A percentile compares a stretch with the other conserved stretches of the same genome.
Evolutionary conservation across 176 grass and related monocot species (phyloP).

Genomic region (Zoysia japonica): DNA sequence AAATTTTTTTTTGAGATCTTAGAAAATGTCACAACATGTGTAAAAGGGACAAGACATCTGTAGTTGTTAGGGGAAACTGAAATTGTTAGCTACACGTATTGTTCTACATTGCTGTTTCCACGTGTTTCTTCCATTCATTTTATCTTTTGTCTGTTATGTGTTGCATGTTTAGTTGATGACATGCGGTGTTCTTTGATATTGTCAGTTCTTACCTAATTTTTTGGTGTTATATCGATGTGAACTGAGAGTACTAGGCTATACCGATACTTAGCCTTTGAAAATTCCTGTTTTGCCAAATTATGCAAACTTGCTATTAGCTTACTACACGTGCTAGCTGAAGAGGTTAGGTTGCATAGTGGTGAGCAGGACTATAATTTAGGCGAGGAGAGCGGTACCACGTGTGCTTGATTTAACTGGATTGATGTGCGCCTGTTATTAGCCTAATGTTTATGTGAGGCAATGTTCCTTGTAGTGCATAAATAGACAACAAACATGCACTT

Average conservation of each 20-base stretch:
- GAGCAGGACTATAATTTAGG: too few species aligned
- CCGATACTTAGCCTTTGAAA: neutral
- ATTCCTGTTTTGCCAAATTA: neutral
- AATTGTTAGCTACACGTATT: neutral
- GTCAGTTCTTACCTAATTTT: neutral
- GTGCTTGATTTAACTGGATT: neutral
- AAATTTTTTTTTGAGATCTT: neutral
- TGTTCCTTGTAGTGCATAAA: constrained; percentile 3
- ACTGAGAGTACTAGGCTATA: neutral
- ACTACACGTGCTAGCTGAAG: neutral
- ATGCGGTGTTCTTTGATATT: neutral
- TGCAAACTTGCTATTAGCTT: neutral
- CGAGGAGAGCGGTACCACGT: neutral
- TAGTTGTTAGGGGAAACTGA: neutral
- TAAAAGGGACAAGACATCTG: neutral
- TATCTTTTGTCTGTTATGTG: neutral
- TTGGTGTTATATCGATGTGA: neutral
- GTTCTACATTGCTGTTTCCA: neutral
- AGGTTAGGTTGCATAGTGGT: neutral
- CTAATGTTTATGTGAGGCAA: neutral
- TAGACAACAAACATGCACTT: constrained; percentile 19
- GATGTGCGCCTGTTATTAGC: neutral
- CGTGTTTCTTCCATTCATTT: neutral
- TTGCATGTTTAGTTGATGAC: neutral
- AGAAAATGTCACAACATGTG: neutral